Conservation (phyloP, 371 early-diverging fungal genomes). For the Mucor circinelloides region DNA sequence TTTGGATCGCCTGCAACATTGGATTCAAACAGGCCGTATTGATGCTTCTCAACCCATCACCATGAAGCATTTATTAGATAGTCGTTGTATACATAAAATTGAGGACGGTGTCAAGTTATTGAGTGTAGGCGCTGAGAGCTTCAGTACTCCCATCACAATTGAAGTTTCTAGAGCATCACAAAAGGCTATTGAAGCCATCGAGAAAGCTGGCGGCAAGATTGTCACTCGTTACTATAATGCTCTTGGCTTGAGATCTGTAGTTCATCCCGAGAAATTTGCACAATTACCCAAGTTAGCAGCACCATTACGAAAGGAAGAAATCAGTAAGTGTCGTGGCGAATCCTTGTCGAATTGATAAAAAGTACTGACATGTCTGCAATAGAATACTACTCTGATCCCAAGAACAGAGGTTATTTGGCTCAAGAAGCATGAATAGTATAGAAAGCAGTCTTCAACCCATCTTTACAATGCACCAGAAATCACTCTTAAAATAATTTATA, state of each 20-base stretch:
- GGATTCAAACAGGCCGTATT: constrained; percentile 86
- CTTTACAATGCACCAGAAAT: neutral
- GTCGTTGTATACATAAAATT: constrained; percentile 76
- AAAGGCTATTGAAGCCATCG: constrained; percentile 82
- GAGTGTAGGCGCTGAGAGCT: constrained; percentile 72
- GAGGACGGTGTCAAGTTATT: constrained; percentile 89
- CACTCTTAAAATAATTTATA: neutral
- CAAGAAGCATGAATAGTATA: constrained; percentile 24
- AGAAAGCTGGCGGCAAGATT: constrained; percentile 84
- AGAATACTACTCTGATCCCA: constrained; percentile 63
- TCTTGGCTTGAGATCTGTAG: constrained; percentile 74
- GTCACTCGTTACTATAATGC: constrained; percentile 81
- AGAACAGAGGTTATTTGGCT: constrained; percentile 74
- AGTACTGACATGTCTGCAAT: neutral
- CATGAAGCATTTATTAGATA: constrained; percentile 77
- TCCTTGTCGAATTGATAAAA: neutral
- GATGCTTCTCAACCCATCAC: constrained; percentile 85
- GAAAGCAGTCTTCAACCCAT: neutral
- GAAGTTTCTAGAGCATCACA: constrained; percentile 87
- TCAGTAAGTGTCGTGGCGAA: constrained; percentile 35
- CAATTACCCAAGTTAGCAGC: constrained; percentile 40
- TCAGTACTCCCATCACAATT: constrained; percentile 74
- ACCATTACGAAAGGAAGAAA: constrained; percentile 57
- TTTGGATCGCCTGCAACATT: constrained; percentile 90
- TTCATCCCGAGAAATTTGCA: constrained; percentile 83